phyloP scores from a whole-genome alignment of 2,329 filamentous ascomycete genomes.

The Aspergillus vadensis region DNA sequence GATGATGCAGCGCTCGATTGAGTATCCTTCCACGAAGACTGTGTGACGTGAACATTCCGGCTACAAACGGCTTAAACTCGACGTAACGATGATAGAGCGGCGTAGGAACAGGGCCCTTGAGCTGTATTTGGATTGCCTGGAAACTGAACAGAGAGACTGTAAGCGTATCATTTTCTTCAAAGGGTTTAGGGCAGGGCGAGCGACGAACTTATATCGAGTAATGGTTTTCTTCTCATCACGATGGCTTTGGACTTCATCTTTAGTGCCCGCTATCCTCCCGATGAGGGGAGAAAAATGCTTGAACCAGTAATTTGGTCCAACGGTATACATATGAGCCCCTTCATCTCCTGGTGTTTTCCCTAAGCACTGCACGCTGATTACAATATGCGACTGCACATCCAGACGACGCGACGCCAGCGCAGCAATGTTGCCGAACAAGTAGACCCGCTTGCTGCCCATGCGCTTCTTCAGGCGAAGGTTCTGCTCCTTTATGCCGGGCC shows the following conservation, averaged over 20 bases:
- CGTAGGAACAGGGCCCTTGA: constrained; percentile 77
- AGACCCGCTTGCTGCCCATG: constrained; percentile 83
- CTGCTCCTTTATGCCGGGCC: constrained; percentile 67
- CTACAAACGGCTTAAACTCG: constrained; percentile 88
- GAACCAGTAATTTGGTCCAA: constrained; percentile 75
- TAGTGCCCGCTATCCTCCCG: constrained; percentile 74
- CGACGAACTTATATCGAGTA: constrained; percentile 73
- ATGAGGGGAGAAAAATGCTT: constrained; percentile 89
- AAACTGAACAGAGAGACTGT: constrained; percentile 60
- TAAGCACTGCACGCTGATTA: constrained; percentile 75
- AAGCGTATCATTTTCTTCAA: not conserved
- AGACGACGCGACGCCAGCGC: constrained; percentile 62
- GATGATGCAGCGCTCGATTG: constrained; percentile 84
- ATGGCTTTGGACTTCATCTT: constrained; percentile 62
- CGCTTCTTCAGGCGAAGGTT: constrained; percentile 73
- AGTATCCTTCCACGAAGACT: constrained; percentile 78
- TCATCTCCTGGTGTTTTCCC: constrained; percentile 69
- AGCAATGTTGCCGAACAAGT: constrained; percentile 69
- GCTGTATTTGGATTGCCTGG: constrained; percentile 88
- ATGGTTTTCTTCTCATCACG: constrained; percentile 55
- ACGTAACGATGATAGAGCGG: constrained; percentile 88
- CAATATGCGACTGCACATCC: constrained; percentile 70
- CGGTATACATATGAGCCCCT: constrained; percentile 72
- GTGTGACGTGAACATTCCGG: constrained; percentile 78
- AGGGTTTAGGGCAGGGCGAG: not conserved